phyloP scores from a whole-genome alignment of 768 basidiomycete genomes.

The Macrolepiota fuliginosa region DNA sequence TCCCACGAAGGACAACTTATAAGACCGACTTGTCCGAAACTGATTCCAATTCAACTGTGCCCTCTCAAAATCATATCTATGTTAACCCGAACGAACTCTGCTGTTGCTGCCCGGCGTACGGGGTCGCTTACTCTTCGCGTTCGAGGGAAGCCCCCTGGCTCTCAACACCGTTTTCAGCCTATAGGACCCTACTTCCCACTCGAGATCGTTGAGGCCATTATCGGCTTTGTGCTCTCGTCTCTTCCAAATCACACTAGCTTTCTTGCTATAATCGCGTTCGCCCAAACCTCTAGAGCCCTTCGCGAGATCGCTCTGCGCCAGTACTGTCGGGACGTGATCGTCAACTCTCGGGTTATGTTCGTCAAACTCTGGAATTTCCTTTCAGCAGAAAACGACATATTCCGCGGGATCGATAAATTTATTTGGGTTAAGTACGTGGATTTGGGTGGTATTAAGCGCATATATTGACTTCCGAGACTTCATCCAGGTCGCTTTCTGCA shows the following conservation, averaged over 20 bases:
- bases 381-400: constrained; percentile 10
- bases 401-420: constrained; percentile 27
- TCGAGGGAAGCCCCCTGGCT: not conserved
- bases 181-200: not conserved
- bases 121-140: constrained; percentile 6
- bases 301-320: constrained; percentile 41
- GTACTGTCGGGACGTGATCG: constrained; percentile 26
- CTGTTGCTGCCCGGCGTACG: not conserved
- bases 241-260: constrained; percentile 3
- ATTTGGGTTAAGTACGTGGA: constrained; percentile 46
- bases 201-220: constrained; percentile 16
- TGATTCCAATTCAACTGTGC: no score
- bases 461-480: constrained; percentile 14
- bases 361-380: constrained; percentile 8
- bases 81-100: constrained; percentile 2
- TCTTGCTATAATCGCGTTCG: constrained; percentile 32
- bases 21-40: not conserved
- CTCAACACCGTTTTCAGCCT: not conserved
- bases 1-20: not conserved
- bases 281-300: constrained; percentile 38
- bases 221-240: constrained; percentile 14
- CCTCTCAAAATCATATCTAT: not conserved
- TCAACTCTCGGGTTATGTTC: constrained; percentile 14
- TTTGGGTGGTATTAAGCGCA: constrained; percentile 2
- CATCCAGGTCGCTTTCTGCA: constrained; percentile 29